A percentile compares a stretch with the other conserved stretches of the same genome.
phyloP scores from a whole-genome alignment of 106 monocot species.

The Acorus calamus region DNA sequence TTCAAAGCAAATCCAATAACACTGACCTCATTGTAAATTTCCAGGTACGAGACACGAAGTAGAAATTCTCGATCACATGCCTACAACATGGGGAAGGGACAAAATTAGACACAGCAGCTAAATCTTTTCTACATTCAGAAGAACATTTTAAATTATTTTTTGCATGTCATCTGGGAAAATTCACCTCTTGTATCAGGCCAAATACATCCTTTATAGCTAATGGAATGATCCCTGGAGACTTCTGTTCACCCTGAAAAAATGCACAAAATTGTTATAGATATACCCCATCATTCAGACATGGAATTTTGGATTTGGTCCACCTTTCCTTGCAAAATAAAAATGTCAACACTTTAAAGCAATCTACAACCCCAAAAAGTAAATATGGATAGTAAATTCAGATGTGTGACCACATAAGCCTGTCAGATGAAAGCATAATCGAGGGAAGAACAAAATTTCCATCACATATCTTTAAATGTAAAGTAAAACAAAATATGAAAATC shows the following conservation, averaged over 20 bases:
- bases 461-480: no score
- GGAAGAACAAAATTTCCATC: no score
- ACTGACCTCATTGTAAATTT: slow-evolving; percentile 98
- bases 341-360: no score
- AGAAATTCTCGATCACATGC: slow-evolving; percentile 91
- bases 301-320: neutral
- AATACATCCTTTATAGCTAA: slow-evolving; percentile 96
- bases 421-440: no score
- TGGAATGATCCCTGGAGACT: slow-evolving; percentile 95
- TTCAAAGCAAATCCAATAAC: neutral
- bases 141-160: no score
- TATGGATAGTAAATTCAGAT: no score
- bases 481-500: no score
- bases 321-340: no score
- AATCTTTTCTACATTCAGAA: no score
- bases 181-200: slow-evolving; percentile 96
- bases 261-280: neutral
- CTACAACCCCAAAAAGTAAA: no score
- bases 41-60: slow-evolving; percentile 96
- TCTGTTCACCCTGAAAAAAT: slow-evolving; percentile 80
- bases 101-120: neutral
- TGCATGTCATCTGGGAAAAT: neutral
- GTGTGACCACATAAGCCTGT: no score
- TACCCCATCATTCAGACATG: neutral
- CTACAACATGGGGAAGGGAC: slow-evolving; percentile 23